A percentile compares a stretch with the other conserved stretches of the same genome.
Conservation (phyloP, 2,329 filamentous ascomycete species). For the Pestalotiopsis sp. region DNA sequence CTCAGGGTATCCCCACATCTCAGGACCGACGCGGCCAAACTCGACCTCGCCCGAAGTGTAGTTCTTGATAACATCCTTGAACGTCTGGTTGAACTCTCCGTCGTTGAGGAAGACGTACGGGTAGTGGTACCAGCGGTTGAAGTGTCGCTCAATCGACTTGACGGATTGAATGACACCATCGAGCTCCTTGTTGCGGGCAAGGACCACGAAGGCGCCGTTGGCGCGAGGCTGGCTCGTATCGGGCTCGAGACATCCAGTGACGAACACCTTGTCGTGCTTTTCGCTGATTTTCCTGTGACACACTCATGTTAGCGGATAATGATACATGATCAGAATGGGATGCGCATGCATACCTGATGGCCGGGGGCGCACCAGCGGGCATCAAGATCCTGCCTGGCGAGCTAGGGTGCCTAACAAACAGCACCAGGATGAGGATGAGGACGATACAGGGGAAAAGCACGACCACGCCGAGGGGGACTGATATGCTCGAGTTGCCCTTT, state of each 20-base stretch:
- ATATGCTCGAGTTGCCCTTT: slow-evolving; percentile 89
- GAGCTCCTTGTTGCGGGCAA: slow-evolving; percentile 94
- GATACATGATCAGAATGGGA: neutral
- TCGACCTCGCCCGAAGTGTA: slow-evolving; percentile 88
- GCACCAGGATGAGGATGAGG: slow-evolving; percentile 84
- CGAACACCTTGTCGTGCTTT: slow-evolving; percentile 95
- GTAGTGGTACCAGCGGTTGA: slow-evolving; percentile 99
- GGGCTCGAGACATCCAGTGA: slow-evolving; percentile 82
- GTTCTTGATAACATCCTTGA: slow-evolving; percentile 85
- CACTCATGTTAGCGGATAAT: neutral
- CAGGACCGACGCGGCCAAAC: slow-evolving; percentile 88
- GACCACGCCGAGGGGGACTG: slow-evolving; percentile 89
- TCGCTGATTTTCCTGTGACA: slow-evolving; percentile 85
- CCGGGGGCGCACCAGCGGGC: slow-evolving; percentile 84
- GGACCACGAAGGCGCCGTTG: slow-evolving; percentile 93
- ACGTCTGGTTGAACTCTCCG: slow-evolving; percentile 92
- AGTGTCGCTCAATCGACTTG: slow-evolving; percentile 97
- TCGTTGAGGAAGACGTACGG: slow-evolving; percentile 99
- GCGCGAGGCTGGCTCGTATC: slow-evolving; percentile 79
- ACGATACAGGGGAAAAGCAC: slow-evolving; percentile 91
- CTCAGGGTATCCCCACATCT: slow-evolving; percentile 96
- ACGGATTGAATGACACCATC: slow-evolving; percentile 95
- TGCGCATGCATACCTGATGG: slow-evolving; percentile 71
- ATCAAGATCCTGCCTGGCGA: slow-evolving; percentile 82
- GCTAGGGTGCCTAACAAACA: slow-evolving; percentile 87